phyloP scores from a whole-genome alignment of 2,329 filamentous ascomycete species.

The Fusarium penzigii region DNA sequence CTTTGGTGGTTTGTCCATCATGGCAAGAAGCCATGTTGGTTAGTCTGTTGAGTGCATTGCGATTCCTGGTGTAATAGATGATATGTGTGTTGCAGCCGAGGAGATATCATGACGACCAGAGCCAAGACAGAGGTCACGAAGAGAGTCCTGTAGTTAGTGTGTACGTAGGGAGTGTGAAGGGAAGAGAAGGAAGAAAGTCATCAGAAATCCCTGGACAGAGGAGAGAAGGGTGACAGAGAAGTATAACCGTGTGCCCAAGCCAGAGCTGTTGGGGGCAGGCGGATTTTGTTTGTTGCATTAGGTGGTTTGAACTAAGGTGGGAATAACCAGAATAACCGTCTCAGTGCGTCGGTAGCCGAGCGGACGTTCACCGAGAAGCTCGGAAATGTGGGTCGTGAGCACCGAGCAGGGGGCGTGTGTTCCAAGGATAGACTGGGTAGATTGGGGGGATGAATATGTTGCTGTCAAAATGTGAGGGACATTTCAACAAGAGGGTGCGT shows the following conservation, averaged over 20 bases:
- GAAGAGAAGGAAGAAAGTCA: no score
- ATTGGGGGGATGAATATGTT: slow-evolving; percentile 5
- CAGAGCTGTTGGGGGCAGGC: slow-evolving; percentile 23
- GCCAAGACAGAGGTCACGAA: no score
- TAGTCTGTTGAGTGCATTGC: no score
- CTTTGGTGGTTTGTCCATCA: no score
- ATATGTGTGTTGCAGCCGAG: no score
- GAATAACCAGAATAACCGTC: slow-evolving; percentile 14
- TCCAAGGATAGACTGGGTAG: neutral
- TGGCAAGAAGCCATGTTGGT: no score
- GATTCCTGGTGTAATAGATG: no score
- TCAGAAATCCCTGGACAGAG: no score
- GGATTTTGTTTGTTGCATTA: slow-evolving; percentile 24
- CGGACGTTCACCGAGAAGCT: slow-evolving; percentile 22
- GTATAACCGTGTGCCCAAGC: slow-evolving; percentile 8
- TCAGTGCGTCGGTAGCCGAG: slow-evolving; percentile 29
- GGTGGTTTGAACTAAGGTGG: slow-evolving; percentile 22
- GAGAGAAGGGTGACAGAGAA: no score
- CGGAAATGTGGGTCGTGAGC: slow-evolving; percentile 23
- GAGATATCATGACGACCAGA: no score
- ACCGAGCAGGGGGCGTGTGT: slow-evolving; percentile 17
- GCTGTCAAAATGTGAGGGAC: slow-evolving; percentile 8
- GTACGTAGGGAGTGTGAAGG: no score
- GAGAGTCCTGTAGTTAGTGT: no score
- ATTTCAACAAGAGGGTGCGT: slow-evolving; percentile 4